Conservation (phyloP, 202 grass and related monocot genomes). For the Elaeis oleifera region DNA sequence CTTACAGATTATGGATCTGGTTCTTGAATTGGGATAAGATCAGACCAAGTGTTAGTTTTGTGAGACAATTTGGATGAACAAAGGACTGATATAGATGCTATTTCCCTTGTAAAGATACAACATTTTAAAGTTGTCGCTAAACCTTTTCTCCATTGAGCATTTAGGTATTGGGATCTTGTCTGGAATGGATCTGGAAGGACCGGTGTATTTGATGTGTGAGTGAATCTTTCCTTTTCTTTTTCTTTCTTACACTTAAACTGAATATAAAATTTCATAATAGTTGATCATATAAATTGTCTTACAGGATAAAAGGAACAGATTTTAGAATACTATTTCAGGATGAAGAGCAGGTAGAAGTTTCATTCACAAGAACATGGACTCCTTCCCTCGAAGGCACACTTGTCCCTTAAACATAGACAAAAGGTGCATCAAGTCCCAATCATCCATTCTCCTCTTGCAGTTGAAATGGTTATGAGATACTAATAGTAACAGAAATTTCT, state of each 20-base stretch:
- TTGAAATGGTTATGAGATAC: not conserved
- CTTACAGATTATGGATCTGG: too few species aligned
- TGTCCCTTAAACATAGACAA: slow-evolving; percentile 82
- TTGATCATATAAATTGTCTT: not conserved
- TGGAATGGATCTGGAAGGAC: slow-evolving; percentile 43
- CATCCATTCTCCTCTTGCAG: not conserved
- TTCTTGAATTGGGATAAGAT: too few species aligned
- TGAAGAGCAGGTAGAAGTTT: slow-evolving; percentile 71
- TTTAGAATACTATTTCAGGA: slow-evolving; percentile 60
- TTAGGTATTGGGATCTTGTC: slow-evolving; percentile 90
- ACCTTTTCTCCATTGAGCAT: too few species aligned
- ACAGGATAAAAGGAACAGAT: slow-evolving; percentile 68
- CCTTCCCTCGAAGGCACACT: slow-evolving; percentile 56
- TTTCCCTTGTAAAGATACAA: too few species aligned
- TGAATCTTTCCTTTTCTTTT: slow-evolving; percentile 9
- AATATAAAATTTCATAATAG: not conserved
- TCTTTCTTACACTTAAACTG: not conserved
- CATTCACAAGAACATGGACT: slow-evolving; percentile 75
- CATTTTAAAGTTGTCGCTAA: too few species aligned
- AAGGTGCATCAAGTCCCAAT: slow-evolving; percentile 29
- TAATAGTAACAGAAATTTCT: not conserved
- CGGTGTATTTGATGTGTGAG: slow-evolving; percentile 75
- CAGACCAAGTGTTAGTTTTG: too few species aligned
- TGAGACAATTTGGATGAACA: too few species aligned
- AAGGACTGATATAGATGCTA: too few species aligned